A percentile compares a stretch with the other conserved stretches of the same genome.
These are phyloP conservation scores for Cyclocybe aegerita DNA, from an alignment of 768 basidiomycete species.

Conservation along the genomic window DNA sequence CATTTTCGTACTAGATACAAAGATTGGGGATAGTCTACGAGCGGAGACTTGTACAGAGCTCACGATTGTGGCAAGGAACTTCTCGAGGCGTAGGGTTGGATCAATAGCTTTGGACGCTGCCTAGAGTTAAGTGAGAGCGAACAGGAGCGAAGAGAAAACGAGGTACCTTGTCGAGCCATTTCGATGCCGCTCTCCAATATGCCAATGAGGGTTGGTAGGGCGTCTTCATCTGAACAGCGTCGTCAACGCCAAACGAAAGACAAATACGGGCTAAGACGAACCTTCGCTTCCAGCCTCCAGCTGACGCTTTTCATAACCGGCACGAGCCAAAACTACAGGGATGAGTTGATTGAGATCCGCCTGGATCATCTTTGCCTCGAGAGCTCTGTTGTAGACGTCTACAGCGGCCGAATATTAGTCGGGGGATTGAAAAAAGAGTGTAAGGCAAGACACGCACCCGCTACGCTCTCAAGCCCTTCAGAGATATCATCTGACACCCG, in stretches of 20 bases:
- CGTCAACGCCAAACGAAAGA: background rate
- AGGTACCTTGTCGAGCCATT: constrained; percentile 57
- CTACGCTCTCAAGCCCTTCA: constrained; percentile 28
- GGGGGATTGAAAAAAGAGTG: constrained; percentile 4
- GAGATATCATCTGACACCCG: constrained; percentile 30
- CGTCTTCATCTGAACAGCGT: constrained; percentile 37
- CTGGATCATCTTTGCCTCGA: constrained; percentile 54
- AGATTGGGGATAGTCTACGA: background rate
- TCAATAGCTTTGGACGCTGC: constrained; percentile 71
- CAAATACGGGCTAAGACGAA: constrained; percentile 12
- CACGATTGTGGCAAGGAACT: constrained; percentile 76
- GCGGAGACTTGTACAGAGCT: constrained; percentile 24
- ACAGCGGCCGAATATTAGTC: background rate
- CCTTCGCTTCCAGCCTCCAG: constrained; percentile 47
- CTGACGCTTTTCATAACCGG: constrained; percentile 59
- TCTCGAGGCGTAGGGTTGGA: constrained; percentile 76
- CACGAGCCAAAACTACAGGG: constrained; percentile 61
- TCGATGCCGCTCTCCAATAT: constrained; percentile 64
- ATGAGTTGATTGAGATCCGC: constrained; percentile 65
- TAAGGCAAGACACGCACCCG: constrained; percentile 21
- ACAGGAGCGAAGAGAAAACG: background rate
- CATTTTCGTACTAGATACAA: constrained; percentile 42
- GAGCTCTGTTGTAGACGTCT: constrained; percentile 62
- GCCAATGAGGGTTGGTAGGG: constrained; percentile 50
- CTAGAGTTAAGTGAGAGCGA: background rate